Base-by-base conservation (phyloP, 352 stramenopile genomes). In the Pythium rishiriense region DNA sequence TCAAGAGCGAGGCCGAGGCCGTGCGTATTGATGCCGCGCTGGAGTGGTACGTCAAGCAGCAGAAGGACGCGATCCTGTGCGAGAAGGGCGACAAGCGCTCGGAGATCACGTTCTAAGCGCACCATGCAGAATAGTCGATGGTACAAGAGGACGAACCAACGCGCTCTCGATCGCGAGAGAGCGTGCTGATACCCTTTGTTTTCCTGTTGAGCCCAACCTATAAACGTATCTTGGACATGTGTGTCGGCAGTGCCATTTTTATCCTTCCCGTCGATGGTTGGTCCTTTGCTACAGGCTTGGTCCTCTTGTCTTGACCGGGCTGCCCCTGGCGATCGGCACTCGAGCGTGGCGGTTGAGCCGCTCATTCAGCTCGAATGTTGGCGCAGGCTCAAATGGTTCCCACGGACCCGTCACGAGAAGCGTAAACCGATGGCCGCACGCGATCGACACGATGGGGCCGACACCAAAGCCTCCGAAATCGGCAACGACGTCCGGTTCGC, bases 381-480 rank as follows among this genome's bases (percentile, higher is more conserved):
- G 69, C 19, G 67, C 70, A 19, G 81, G 69, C 45, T 88, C 62
- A 4, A 73, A 63, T 8, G 66, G 63, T 31, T 76, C 68, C 72
- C 79, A 87, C 0, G 74, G 78, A 0, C 75, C 75, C 1, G 81
- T 89, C 3, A 71, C 74, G 4, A 91, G 73, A 5, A 93, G 12
- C 0, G 81, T 93, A 57, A 93, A 93, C 2, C 68, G 57, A 26
- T 83, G 69, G 6, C 83, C 83, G 7, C 66, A 74, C 3, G 83
- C 71, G 29, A 93, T 68, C 42, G 79, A 87, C 14, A 83, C 64
- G 49, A 90, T 72, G 0, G 75, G 66, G 1, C 78, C 76, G 0
- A 88, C 70, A 4, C 76, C 78, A 45, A 75, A 88, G 25, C 60
- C 50, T 5, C 53, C 62, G 46, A 76, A 75, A 24, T 46, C 66